Evolutionary conservation across 2,329 filamentous ascomycete genomes (phyloP).

Genomic region (Stagonosporopsis cucurbitacearum): DNA sequence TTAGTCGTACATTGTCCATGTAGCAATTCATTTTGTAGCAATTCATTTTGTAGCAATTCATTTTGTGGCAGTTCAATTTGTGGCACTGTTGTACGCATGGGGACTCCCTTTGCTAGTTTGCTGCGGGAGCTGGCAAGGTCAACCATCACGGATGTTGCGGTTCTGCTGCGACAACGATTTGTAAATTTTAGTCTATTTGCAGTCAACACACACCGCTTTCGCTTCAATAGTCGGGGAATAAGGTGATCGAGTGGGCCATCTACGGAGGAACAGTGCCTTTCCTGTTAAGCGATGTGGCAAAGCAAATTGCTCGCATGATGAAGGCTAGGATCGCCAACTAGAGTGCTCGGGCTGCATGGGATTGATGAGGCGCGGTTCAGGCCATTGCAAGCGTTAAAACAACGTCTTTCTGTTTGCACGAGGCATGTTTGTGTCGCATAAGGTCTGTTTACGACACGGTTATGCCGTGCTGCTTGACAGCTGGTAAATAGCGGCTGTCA

Average conservation of each 20-base stretch:
- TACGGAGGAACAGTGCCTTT: slow-evolving; percentile 6
- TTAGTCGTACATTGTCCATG: slow-evolving; percentile 21
- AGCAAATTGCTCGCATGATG: slow-evolving; percentile 15
- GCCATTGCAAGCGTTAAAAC: slow-evolving; percentile 3
- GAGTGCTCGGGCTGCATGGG: slow-evolving; percentile 4
- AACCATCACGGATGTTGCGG: slow-evolving; percentile 4
- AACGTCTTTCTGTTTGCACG: neutral
- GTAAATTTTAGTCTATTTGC: neutral
- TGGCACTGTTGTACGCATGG: slow-evolving; percentile 2
- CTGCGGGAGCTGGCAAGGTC: neutral
- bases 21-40: slow-evolving; percentile 19
- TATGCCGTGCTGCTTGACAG: slow-evolving; percentile 15
- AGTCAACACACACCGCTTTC: slow-evolving; percentile 14
- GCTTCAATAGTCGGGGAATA: slow-evolving; percentile 11
- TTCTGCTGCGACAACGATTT: slow-evolving; percentile 1
- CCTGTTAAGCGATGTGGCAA: slow-evolving; percentile 13
- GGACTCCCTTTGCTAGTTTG: slow-evolving; percentile 4
- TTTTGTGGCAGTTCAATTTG: slow-evolving; percentile 22
- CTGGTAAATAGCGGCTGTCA: slow-evolving; percentile 12
- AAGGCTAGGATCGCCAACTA: slow-evolving; percentile 9
- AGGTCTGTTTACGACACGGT: slow-evolving; percentile 8
- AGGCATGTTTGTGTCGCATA: slow-evolving; percentile 7
- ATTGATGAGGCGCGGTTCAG: slow-evolving; percentile 16
- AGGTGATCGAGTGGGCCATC: slow-evolving; percentile 6
- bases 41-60: too few relatives aligned